These are phyloP conservation scores for Lachnellula cervina DNA, from an alignment of 2,329 filamentous ascomycete species.

Conservation along the genomic window DNA sequence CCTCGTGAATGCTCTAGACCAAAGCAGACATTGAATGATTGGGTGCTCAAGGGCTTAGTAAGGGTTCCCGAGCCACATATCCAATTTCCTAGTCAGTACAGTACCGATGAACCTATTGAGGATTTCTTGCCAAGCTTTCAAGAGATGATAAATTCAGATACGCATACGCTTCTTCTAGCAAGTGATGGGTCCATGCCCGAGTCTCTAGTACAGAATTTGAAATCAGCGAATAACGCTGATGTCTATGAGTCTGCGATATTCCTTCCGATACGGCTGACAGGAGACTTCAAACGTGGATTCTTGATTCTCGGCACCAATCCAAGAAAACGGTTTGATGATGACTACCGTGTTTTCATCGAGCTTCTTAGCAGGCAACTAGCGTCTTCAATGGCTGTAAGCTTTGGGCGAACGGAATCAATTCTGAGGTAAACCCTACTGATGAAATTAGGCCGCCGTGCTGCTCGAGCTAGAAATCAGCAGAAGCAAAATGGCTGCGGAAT, in stretches of 20 bases:
- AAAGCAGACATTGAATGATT: constrained; percentile 12
- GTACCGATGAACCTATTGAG: constrained; percentile 6
- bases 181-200: constrained; percentile 51
- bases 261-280: constrained; percentile 64
- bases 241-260: constrained; percentile 61
- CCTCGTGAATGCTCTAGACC: constrained; percentile 17
- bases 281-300: constrained; percentile 60
- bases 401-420: too few species aligned
- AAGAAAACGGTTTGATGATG: constrained; percentile 64
- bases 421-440: background rate
- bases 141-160: constrained; percentile 14
- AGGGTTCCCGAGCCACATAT: constrained; percentile 7
- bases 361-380: constrained; percentile 52
- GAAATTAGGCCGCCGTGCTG: constrained; percentile 52
- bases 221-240: constrained; percentile 60
- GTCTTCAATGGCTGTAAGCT: constrained; percentile 52
- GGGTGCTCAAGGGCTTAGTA: constrained; percentile 20
- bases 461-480: constrained; percentile 66
- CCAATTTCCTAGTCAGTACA: constrained; percentile 7
- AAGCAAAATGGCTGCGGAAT: constrained; percentile 49
- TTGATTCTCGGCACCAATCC: constrained; percentile 67
- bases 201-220: constrained; percentile 53
- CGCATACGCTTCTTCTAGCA: constrained; percentile 12
- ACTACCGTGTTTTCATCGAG: constrained; percentile 64
- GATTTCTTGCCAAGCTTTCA: constrained; percentile 12